Conservation (phyloP, 1,139 yeast genomes). For the Lodderomyces jiufengensis region DNA sequence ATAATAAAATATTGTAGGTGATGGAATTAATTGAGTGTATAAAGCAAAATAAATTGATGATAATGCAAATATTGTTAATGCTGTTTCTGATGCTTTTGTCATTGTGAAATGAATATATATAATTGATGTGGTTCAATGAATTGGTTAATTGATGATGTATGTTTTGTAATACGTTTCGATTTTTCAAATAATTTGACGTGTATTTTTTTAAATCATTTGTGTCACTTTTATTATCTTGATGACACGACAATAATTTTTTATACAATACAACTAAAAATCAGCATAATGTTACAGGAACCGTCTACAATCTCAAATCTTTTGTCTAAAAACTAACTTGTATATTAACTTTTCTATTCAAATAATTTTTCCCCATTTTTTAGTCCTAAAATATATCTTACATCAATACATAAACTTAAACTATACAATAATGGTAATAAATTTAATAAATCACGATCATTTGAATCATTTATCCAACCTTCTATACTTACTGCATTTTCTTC, state of each 20-base stretch:
- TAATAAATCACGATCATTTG: slow-evolving; percentile 77
- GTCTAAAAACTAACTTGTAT: no score
- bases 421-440: slow-evolving; percentile 77
- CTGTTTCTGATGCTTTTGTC: slow-evolving; percentile 71
- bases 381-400: slow-evolving; percentile 79
- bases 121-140: no score
- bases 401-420: slow-evolving; percentile 76
- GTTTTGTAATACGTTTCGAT: no score
- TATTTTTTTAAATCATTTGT: no score
- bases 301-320: no score
- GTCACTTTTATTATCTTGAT: no score
- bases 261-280: no score
- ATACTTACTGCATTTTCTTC: slow-evolving; percentile 86
- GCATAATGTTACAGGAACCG: no score
- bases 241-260: no score
- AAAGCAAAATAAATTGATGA: slow-evolving; percentile 56
- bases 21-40: slow-evolving; percentile 52
- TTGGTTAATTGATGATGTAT: neutral
- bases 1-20: slow-evolving; percentile 43
- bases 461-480: slow-evolving; percentile 98
- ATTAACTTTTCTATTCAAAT: slow-evolving; percentile 38
- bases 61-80: slow-evolving; percentile 42
- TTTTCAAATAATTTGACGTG: no score
- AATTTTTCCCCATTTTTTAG: slow-evolving; percentile 74
- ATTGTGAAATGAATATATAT: no score